A percentile compares a stretch with the other conserved stretches of the same genome.
These are phyloP conservation scores for Cornus kousa DNA, from an alignment of 148 eudicot genomes.

Conservation along the genomic window DNA sequence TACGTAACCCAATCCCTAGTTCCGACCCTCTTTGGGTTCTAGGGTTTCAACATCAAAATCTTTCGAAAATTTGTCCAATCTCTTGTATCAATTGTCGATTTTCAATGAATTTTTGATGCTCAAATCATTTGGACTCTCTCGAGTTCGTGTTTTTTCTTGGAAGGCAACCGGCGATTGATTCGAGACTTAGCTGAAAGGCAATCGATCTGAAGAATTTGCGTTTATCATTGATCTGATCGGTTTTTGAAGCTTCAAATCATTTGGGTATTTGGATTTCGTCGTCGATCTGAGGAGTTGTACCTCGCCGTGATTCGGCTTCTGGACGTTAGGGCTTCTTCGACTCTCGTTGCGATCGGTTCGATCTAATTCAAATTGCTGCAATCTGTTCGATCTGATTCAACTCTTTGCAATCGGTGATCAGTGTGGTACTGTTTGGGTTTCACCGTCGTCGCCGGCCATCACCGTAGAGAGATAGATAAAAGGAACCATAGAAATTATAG, in stretches of 20 bases:
- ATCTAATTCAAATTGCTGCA: too few species aligned
- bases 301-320: background rate
- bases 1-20: background rate
- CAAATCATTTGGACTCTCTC: background rate
- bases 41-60: background rate
- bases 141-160: background rate
- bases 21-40: background rate
- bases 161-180: background rate
- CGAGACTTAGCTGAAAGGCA: background rate
- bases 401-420: too few species aligned
- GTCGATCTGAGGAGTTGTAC: background rate
- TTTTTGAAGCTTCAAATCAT: background rate
- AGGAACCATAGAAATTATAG: too few species aligned
- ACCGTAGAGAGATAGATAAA: too few species aligned
- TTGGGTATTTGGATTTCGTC: conserved; percentile 12
- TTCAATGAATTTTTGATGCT: background rate
- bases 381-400: too few species aligned
- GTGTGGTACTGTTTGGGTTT: too few species aligned
- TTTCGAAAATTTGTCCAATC: background rate
- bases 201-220: background rate
- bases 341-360: background rate
- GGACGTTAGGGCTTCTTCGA: too few species aligned
- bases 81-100: background rate
- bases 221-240: background rate
- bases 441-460: too few species aligned